Percentiles rank a stretch among this genome's conserved stretches.
phyloP scores from a whole-genome alignment of 768 basidiomycete genomes.

The Gymnopilus dilepis region DNA sequence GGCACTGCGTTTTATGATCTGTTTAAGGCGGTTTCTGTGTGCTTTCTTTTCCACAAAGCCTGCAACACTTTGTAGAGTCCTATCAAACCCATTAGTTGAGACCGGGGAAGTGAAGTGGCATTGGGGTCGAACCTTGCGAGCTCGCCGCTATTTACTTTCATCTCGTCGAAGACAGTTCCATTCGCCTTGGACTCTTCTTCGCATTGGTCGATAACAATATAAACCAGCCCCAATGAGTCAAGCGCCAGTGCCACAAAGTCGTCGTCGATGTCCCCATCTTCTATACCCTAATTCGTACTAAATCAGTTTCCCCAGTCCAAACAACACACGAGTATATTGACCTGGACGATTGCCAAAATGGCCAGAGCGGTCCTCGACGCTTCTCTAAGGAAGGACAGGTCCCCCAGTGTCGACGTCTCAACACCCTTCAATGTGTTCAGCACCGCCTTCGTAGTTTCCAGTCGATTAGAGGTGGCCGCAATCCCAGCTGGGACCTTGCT shows the following conservation, averaged over 20 bases:
- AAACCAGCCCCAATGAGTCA: slow-evolving; percentile 26
- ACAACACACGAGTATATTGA: neutral
- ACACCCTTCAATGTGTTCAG: slow-evolving; percentile 17
- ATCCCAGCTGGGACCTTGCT: slow-evolving; percentile 8
- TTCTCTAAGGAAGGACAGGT: slow-evolving; percentile 19
- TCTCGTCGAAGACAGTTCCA: slow-evolving; percentile 12
- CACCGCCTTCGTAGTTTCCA: slow-evolving; percentile 23
- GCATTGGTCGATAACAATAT: slow-evolving; percentile 22
- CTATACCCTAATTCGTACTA: slow-evolving; percentile 10
- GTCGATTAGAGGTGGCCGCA: slow-evolving; percentile 19
- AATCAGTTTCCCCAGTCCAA: neutral
- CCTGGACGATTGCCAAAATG: slow-evolving; percentile 18
- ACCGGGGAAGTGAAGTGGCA: neutral
- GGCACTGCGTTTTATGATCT: slow-evolving; percentile 14
- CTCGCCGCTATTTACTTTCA: slow-evolving; percentile 14
- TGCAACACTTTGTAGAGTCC: slow-evolving; percentile 16
- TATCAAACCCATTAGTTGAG: neutral
- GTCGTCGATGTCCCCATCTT: slow-evolving; percentile 23
- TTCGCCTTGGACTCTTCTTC: slow-evolving; percentile 5
- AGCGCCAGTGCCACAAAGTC: slow-evolving; percentile 23
- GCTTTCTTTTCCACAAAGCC: slow-evolving; percentile 24
- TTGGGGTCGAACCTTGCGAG: slow-evolving; percentile 17
- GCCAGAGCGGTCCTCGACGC: slow-evolving; percentile 18
- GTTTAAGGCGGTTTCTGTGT: slow-evolving; percentile 15
- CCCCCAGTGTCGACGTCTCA: slow-evolving; percentile 4